Conservation (phyloP, 805 yeast genomes). For the Wickerhamiella dianesei region DNA sequence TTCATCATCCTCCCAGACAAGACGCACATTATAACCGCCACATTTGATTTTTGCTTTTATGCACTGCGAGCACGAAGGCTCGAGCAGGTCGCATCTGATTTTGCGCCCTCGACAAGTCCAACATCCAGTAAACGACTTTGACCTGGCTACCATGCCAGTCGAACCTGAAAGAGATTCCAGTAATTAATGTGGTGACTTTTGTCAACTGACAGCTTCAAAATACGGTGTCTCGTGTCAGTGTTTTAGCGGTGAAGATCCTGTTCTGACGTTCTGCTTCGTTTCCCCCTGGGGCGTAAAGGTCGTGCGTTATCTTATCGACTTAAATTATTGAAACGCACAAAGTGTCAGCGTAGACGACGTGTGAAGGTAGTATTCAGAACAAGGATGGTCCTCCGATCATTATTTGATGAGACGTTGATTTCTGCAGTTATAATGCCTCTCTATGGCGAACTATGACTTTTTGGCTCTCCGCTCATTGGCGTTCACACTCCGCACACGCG, state of each 20-base stretch:
- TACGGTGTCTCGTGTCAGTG: not conserved
- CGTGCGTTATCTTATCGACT: not conserved
- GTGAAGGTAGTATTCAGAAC: not conserved
- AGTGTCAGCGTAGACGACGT: not conserved
- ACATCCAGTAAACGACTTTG: constrained; percentile 76
- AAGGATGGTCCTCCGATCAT: too few species aligned
- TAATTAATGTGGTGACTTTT: too few species aligned
- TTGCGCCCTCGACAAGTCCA: constrained; percentile 74
- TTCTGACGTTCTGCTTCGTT: not conserved
- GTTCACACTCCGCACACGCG: too few species aligned
- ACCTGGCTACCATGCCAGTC: constrained; percentile 23
- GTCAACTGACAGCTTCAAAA: too few species aligned
- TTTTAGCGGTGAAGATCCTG: not conserved
- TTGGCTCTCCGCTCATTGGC: too few species aligned
- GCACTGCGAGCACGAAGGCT: constrained; percentile 61
- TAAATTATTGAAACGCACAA: not conserved
- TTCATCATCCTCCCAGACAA: constrained; percentile 44
- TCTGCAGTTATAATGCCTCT: too few species aligned
- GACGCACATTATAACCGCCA: constrained; percentile 70
- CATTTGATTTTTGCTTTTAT: constrained; percentile 52
- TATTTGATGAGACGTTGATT: too few species aligned
- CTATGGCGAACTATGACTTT: too few species aligned
- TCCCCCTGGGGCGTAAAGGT: too few species aligned
- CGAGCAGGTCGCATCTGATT: constrained; percentile 61
- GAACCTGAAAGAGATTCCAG: too few species aligned